phyloP scores from a whole-genome alignment of 208 protist species.

The Leptomonas pyrrhocoris region DNA sequence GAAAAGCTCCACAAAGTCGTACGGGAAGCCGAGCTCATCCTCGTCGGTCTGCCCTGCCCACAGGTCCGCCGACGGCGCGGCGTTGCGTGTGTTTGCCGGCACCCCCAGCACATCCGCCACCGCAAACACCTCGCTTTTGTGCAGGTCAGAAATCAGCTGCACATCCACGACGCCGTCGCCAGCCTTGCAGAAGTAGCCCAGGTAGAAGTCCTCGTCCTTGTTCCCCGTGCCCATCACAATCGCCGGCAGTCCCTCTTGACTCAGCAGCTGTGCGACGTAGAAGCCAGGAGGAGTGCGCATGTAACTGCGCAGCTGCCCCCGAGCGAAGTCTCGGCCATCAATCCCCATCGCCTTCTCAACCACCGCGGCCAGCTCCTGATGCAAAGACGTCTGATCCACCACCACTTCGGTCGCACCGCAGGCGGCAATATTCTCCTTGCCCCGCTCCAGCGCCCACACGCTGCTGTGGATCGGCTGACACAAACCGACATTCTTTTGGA shows the following conservation, averaged over 20 bases:
- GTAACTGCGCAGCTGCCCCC: slow-evolving; percentile 94
- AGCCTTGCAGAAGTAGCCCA: slow-evolving; percentile 97
- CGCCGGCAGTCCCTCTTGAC: slow-evolving; percentile 79
- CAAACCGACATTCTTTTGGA: slow-evolving; percentile 90
- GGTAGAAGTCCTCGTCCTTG: slow-evolving; percentile 96
- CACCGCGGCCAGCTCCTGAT: slow-evolving; percentile 62
- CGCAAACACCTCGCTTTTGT: slow-evolving; percentile 95
- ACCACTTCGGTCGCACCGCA: slow-evolving; percentile 86
- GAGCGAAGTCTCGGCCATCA: slow-evolving; percentile 82
- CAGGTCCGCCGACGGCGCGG: slow-evolving; percentile 93
- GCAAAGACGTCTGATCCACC: slow-evolving; percentile 93
- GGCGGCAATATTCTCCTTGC: slow-evolving; percentile 78
- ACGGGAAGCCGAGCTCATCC: slow-evolving; percentile 95
- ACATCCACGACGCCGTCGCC: slow-evolving; percentile 97
- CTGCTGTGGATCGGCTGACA: slow-evolving; percentile 95
- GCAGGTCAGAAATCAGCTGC: slow-evolving; percentile 95
- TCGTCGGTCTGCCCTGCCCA: slow-evolving; percentile 97
- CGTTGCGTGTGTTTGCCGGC: slow-evolving; percentile 77
- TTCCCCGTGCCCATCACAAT: slow-evolving; percentile 97
- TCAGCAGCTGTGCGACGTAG: slow-evolving; percentile 94
- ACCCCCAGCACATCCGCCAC: slow-evolving; percentile 87
- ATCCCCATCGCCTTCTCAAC: slow-evolving; percentile 82
- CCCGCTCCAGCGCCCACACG: slow-evolving; percentile 86
- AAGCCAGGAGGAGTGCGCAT: slow-evolving; percentile 94
- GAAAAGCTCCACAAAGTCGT: slow-evolving; percentile 97